phyloP scores from a whole-genome alignment of 352 stramenopile genomes.

The Ophiocytium majus region DNA sequence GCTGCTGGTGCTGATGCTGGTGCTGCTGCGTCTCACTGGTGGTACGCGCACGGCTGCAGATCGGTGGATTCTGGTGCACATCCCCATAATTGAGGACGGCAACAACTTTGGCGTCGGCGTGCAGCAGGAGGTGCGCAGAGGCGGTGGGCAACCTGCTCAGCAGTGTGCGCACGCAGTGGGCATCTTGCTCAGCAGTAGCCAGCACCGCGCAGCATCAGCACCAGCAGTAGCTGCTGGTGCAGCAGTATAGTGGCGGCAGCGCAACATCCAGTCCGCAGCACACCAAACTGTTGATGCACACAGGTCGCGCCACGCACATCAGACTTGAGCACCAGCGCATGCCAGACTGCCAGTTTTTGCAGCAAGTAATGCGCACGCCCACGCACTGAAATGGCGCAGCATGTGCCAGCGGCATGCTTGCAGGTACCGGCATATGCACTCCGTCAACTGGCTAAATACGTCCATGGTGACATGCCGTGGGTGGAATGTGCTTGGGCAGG shows the following conservation, averaged over 20 bases:
- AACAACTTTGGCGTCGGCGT: constrained; percentile 71
- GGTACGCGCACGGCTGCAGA: constrained; percentile 7
- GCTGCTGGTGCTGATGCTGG: not conserved
- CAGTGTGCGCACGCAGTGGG: not conserved
- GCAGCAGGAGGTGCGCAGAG: constrained; percentile 59
- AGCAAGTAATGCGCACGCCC: too few relatives aligned
- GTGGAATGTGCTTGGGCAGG: not conserved
- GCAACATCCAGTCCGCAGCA: too few relatives aligned
- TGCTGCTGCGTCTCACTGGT: not conserved
- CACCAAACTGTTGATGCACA: too few relatives aligned
- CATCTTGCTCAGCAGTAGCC: not conserved
- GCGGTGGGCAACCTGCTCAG: not conserved
- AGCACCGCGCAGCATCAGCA: not conserved
- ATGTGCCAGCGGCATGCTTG: too few relatives aligned
- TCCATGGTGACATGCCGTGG: too few relatives aligned
- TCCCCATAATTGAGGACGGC: constrained; percentile 63
- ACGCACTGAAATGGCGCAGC: too few relatives aligned
- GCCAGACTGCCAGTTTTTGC: too few relatives aligned
- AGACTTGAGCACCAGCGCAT: too few relatives aligned
- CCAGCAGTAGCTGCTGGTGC: not conserved
- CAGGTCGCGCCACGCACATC: too few relatives aligned
- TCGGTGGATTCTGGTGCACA: constrained; percentile 50
- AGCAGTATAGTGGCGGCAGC: constrained; percentile 23
- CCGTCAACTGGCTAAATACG: too few relatives aligned
- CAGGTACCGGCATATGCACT: too few relatives aligned